Evolutionary conservation across 1,284 basidiomycete genomes (phyloP), one percentile per base, ranked within the genome.

Genomic region (Chiua sp.): DNA sequence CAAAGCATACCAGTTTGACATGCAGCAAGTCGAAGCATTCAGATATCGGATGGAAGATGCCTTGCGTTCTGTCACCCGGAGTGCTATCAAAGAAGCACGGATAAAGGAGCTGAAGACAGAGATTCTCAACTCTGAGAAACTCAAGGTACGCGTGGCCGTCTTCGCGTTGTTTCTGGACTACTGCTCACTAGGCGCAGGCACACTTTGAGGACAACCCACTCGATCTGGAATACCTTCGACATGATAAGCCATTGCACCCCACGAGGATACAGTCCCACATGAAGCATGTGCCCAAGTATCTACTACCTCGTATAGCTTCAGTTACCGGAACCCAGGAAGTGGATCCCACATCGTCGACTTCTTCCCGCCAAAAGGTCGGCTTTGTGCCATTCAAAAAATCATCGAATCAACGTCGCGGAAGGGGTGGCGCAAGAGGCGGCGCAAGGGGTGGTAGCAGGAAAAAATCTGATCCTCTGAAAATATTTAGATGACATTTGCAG

Each of bases 41-140:
- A 82, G 96, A 66, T 99, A 99, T 78, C 86, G 98, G 55, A 98
- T 98, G 94, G 93, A 96, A 71, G 98, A 99, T 74, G 98, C 95
- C 3, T 75, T 99, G 66, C 83, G 94, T 65, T 86, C 90, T 55
- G 96, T 98, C 28, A 99, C 97, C 54, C 83, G 88, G 63, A 90
- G 87, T 59, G 87, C 91, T 7, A 89, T 99, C 62, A 86, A 89
- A 66, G 98, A 99, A 75, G 98, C 98, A 2, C 80, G 96, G 64
- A 84, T 98, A 55, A 97, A 97, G 76, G 98, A 99, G 77, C 79
- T 99, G 68, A 97, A 98, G 76, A 79, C 88, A 51, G 98, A 99
- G 77, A 91, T 99, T 51, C 75, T 99, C 67, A 97, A 98, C 72
- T 95, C 92, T 52, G 94, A 98, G 68, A 98, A 97, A 77, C 84